Evolutionary conservation across 768 basidiomycete species (phyloP).

Genomic region (Amyloporia xantha): DNA sequence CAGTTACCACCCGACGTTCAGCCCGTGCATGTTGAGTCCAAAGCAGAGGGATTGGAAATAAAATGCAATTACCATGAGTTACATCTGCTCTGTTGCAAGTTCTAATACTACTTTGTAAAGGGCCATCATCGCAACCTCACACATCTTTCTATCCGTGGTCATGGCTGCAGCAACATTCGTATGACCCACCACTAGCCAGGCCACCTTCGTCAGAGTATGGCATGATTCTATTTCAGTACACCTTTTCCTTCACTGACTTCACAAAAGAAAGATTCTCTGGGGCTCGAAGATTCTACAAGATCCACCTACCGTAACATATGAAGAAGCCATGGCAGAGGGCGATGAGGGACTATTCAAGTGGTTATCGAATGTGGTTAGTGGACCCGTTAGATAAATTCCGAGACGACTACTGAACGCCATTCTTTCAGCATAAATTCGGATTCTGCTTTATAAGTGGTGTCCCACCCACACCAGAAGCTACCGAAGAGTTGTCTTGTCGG

Average conservation of each 20-base stretch:
- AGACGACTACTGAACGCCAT: too few species aligned
- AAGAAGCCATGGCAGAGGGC: constrained; percentile 62
- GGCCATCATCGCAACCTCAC: constrained; percentile 58
- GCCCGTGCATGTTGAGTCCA: constrained; percentile 52
- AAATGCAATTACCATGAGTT: constrained; percentile 46
- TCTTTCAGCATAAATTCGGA: constrained; percentile 68
- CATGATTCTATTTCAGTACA: not conserved
- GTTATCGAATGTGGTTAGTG: constrained; percentile 74
- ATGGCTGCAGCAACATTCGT: constrained; percentile 74
- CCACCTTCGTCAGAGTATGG: constrained; percentile 34
- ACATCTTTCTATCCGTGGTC: constrained; percentile 83
- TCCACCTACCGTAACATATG: constrained; percentile 69
- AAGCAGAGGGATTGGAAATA: constrained; percentile 60
- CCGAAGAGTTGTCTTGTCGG: constrained; percentile 66
- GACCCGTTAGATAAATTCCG: too few species aligned
- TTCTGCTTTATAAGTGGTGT: constrained; percentile 85
- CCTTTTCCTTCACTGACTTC: not conserved
- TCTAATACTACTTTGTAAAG: constrained; percentile 22
- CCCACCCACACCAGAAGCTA: constrained; percentile 75
- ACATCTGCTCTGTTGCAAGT: not conserved
- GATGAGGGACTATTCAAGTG: constrained; percentile 71
- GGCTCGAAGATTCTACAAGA: constrained; percentile 65
- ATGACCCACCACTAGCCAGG: constrained; percentile 56
- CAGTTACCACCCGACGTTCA: constrained; percentile 78
- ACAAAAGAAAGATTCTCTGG: constrained; percentile 68